A percentile compares a stretch with the other conserved stretches of the same genome.
Evolutionary conservation across 208 protist genomes (phyloP).

Genomic region (Herpetomonas samuelpessoai): DNA sequence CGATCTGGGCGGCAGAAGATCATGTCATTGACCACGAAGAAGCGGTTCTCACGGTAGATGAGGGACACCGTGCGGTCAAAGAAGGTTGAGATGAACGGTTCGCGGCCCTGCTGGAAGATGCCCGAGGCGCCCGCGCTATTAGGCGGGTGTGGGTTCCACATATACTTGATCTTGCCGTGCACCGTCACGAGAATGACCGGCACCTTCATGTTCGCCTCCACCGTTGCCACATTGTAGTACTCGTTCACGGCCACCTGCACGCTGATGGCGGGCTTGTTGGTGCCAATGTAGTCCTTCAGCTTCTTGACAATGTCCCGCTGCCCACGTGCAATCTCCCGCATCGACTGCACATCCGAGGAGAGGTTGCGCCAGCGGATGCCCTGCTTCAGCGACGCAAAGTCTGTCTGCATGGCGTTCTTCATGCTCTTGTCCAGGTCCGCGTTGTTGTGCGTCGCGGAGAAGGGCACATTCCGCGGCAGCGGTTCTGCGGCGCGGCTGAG

Average conservation of each 20-base stretch:
- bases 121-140: conserved; percentile 24
- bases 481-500: conserved; percentile 52
- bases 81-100: conserved; percentile 62
- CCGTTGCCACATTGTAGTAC: conserved; percentile 69
- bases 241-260: conserved; percentile 52
- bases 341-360: conserved; percentile 36
- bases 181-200: conserved; percentile 70
- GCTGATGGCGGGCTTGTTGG: conserved; percentile 19
- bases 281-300: conserved; percentile 23
- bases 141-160: conserved; percentile 49
- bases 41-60: conserved; percentile 22
- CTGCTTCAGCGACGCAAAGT: conserved; percentile 40
- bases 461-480: conserved; percentile 49
- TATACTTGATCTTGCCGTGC: conserved; percentile 69
- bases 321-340: conserved; percentile 3
- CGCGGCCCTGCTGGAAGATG: conserved; percentile 28
- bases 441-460: conserved; percentile 43
- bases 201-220: conserved; percentile 42
- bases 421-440: conserved; percentile 39
- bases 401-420: conserved; percentile 52
- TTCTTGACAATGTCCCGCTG: conserved; percentile 1
- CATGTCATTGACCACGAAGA: conserved; percentile 77
- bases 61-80: conserved; percentile 82
- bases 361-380: conserved; percentile 64
- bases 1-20: conserved; percentile 75